Conservation (phyloP, 2,329 filamentous ascomycete genomes). For the Xylariaceae sp. region DNA sequence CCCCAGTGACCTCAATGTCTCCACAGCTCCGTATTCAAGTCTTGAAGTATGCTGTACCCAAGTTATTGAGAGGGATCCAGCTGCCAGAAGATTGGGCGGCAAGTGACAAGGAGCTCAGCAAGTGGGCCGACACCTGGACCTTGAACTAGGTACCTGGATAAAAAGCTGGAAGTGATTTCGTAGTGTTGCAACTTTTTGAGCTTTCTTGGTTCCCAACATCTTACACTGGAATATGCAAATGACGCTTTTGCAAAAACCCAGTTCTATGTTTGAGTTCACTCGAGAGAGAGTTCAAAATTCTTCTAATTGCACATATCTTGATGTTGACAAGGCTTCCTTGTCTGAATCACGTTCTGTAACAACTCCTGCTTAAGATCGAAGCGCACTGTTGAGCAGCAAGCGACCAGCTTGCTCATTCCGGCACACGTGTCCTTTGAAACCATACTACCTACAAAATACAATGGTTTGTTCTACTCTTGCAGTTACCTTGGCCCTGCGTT, state of each 20-base stretch:
- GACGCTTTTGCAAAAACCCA: neutral
- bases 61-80: too few relatives aligned
- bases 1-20: too few relatives aligned
- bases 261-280: too few relatives aligned
- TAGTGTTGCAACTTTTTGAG: too few relatives aligned
- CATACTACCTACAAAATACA: slow-evolving; percentile 5
- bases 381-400: slow-evolving; percentile 4
- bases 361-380: too few relatives aligned
- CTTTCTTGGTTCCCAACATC: neutral
- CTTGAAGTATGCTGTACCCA: too few relatives aligned
- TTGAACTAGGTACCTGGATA: neutral
- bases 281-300: too few relatives aligned
- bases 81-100: neutral
- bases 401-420: slow-evolving; percentile 6
- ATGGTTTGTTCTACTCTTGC: slow-evolving; percentile 18
- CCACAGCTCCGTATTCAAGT: too few relatives aligned
- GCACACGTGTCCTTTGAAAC: slow-evolving; percentile 17
- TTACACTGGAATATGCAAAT: neutral
- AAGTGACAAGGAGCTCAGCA: neutral
- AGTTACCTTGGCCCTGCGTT: slow-evolving; percentile 8
- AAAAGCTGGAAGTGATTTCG: neutral
- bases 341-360: too few relatives aligned
- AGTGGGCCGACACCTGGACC: neutral
- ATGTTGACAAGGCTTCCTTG: too few relatives aligned
- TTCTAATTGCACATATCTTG: too few relatives aligned